Evolutionary conservation across 371 early-diverging fungal species (phyloP).

Genomic region (Umbelopsis sp.): DNA sequence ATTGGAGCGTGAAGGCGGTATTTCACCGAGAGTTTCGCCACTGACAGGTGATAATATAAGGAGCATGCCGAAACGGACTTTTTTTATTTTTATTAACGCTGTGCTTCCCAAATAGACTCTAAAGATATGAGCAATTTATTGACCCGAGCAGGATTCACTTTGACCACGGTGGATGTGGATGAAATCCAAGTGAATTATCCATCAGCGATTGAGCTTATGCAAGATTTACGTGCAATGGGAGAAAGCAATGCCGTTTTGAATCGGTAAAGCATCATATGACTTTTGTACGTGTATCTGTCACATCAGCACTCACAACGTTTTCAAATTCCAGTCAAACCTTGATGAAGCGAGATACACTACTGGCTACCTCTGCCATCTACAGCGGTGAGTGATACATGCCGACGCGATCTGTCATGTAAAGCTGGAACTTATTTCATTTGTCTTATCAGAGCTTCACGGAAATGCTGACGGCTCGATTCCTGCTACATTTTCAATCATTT

Average conservation of each 20-base stretch:
- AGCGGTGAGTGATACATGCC: slow-evolving; percentile 57
- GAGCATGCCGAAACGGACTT: background rate
- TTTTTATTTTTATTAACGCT: background rate
- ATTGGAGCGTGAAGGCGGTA: slow-evolving; percentile 86
- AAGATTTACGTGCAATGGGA: slow-evolving; percentile 92
- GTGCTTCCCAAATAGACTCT: slow-evolving; percentile 53
- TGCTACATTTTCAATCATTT: slow-evolving; percentile 92
- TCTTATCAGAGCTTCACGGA: slow-evolving; percentile 77
- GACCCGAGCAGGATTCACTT: slow-evolving; percentile 81
- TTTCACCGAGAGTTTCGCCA: slow-evolving; percentile 92
- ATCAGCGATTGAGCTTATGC: slow-evolving; percentile 87
- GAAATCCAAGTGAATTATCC: slow-evolving; percentile 93
- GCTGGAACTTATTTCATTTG: background rate
- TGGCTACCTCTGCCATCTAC: slow-evolving; percentile 89
- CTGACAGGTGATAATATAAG: slow-evolving; percentile 68
- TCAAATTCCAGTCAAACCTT: slow-evolving; percentile 55
- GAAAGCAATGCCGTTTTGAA: slow-evolving; percentile 91
- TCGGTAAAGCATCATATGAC: slow-evolving; percentile 46
- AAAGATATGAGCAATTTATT: slow-evolving; percentile 84
- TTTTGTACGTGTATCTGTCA: background rate
- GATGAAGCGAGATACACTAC: slow-evolving; percentile 78
- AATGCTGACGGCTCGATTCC: slow-evolving; percentile 90
- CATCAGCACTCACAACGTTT: background rate
- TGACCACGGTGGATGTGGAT: slow-evolving; percentile 95
- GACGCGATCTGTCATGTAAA: slow-evolving; percentile 7